A percentile compares a stretch with the other conserved stretches of the same genome.
phyloP scores from a whole-genome alignment of 257 asterid species.

The Przewalskia tangutica region DNA sequence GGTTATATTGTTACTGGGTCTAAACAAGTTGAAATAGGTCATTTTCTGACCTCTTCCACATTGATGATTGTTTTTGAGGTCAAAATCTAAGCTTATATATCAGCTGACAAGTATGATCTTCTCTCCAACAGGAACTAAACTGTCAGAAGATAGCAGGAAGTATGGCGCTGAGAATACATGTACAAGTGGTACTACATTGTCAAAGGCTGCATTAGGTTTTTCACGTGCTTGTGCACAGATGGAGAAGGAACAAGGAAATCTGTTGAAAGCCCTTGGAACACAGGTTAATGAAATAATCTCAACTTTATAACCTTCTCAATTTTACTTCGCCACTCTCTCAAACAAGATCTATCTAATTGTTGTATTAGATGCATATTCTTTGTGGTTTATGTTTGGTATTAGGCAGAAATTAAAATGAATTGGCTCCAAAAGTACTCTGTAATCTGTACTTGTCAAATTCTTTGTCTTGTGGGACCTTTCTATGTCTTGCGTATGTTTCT shows the following conservation, averaged over 20 bases:
- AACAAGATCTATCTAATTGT: background rate
- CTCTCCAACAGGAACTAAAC: constrained; percentile 52
- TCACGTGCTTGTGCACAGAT: constrained; percentile 82
- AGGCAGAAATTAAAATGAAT: background rate
- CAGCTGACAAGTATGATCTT: background rate
- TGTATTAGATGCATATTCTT: background rate
- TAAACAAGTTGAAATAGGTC: constrained; percentile 91
- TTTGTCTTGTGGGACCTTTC: background rate
- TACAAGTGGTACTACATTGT: constrained; percentile 85
- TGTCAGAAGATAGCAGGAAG: constrained; percentile 91
- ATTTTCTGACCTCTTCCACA: constrained; percentile 1
- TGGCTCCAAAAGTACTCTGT: background rate
- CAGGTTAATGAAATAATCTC: constrained; percentile 45
- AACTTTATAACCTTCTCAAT: background rate
- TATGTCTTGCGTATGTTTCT: background rate
- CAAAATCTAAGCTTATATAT: constrained; percentile 6
- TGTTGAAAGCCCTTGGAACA: constrained; percentile 94
- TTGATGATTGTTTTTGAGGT: constrained; percentile 1
- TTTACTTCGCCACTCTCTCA: background rate
- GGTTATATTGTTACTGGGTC: constrained; percentile 95
- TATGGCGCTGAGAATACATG: constrained; percentile 90
- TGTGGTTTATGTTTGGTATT: background rate
- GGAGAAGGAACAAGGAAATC: constrained; percentile 98
- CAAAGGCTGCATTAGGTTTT: constrained; percentile 84
- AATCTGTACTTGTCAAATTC: background rate